A percentile compares a stretch with the other conserved stretches of the same genome.
phyloP scores from a whole-genome alignment of 371 early-diverging fungal species.

The Haplosporangium sp. region DNA sequence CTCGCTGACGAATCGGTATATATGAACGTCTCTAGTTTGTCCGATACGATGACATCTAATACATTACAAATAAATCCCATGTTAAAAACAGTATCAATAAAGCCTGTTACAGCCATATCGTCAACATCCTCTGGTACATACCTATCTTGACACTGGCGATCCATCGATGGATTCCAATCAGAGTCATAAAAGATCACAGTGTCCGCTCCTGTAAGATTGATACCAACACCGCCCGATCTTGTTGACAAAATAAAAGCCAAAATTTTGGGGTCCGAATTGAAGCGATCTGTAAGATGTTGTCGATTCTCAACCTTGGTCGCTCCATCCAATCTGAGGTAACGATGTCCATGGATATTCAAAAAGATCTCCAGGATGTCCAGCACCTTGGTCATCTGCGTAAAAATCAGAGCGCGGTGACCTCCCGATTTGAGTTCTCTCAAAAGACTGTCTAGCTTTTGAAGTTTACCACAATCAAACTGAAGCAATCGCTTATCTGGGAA shows the following conservation, averaged over 20 bases:
- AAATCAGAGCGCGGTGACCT: conserved; percentile 92
- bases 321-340: conserved; percentile 91
- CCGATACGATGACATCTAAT: conserved; percentile 95
- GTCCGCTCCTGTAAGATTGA: conserved; percentile 97
- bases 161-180: conserved; percentile 97
- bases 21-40: conserved; percentile 92
- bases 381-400: conserved; percentile 99
- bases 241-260: conserved; percentile 93
- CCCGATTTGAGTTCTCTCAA: conserved; percentile 79
- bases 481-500: conserved; percentile 89
- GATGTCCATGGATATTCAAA: conserved; percentile 87
- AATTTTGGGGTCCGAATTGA: conserved; percentile 85
- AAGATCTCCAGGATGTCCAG: conserved; percentile 97
- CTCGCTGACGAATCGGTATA: conserved; percentile 91
- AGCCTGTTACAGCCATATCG: too few species aligned
- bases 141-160: conserved; percentile 70
- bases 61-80: not conserved
- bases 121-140: conserved; percentile 52
- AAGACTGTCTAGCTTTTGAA: conserved; percentile 85
- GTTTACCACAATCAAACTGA: conserved; percentile 91
- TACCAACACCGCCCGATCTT: conserved; percentile 96
- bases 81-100: too few species aligned
- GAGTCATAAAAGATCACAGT: conserved; percentile 96
- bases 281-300: conserved; percentile 88
- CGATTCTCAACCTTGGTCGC: conserved; percentile 88